Conservation (phyloP, 2,329 filamentous ascomycete genomes). For the Fusarium verrucosum region DNA sequence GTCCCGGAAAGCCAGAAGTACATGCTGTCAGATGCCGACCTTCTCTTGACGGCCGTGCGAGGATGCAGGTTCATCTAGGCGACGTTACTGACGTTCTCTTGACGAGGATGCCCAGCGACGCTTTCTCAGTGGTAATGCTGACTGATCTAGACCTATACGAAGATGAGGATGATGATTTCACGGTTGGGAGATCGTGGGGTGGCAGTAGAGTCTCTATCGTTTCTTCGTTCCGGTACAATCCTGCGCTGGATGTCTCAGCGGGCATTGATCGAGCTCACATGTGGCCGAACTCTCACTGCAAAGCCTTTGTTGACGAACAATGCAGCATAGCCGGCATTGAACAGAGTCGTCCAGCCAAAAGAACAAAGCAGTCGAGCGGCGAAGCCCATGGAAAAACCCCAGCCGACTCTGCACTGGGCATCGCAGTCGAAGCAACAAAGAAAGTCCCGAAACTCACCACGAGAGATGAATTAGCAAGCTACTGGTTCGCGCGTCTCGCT, state of each 20-base stretch:
- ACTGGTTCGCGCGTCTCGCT: slow-evolving; percentile 68
- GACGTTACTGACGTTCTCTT: slow-evolving; percentile 69
- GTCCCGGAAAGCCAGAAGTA: slow-evolving; percentile 43
- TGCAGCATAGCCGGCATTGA: slow-evolving; percentile 36
- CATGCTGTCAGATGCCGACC: slow-evolving; percentile 62
- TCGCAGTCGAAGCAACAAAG: slow-evolving; percentile 47
- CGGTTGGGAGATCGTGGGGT: slow-evolving; percentile 73
- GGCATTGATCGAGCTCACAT: slow-evolving; percentile 59
- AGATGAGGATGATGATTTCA: slow-evolving; percentile 70
- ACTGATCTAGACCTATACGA: slow-evolving; percentile 72
- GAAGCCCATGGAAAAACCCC: neutral
- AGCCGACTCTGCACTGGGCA: slow-evolving; percentile 43
- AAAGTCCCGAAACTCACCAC: slow-evolving; percentile 35
- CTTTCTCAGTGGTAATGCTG: slow-evolving; percentile 66
- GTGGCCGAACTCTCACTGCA: slow-evolving; percentile 73
- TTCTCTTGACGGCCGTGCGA: slow-evolving; percentile 58
- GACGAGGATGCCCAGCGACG: slow-evolving; percentile 63
- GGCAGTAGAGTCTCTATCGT: slow-evolving; percentile 70
- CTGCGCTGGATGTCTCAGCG: slow-evolving; percentile 54
- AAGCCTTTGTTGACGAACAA: slow-evolving; percentile 55
- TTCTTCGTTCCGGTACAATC: slow-evolving; percentile 69
- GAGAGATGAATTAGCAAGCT: slow-evolving; percentile 45
- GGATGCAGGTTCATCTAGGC: slow-evolving; percentile 65
- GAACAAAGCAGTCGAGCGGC: neutral
- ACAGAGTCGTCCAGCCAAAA: neutral